A percentile compares a stretch with the other conserved stretches of the same genome.
These are phyloP conservation scores for Cryomyces antarcticus DNA, from an alignment of 495 filamentous ascomycete genomes.

Conservation along the genomic window DNA sequence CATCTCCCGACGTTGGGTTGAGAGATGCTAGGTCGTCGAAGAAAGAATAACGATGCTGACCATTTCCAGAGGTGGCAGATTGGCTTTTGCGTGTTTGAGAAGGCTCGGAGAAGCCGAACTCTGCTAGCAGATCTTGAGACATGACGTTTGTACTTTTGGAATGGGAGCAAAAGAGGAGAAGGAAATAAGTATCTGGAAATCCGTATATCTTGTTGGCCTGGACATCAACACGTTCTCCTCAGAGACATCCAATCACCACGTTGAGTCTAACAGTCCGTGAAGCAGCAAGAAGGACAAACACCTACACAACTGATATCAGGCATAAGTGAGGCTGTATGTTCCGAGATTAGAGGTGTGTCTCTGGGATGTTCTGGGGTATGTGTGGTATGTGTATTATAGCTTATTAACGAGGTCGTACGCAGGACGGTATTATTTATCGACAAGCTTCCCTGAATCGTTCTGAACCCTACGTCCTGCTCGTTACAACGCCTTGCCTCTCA, in stretches of 20 bases:
- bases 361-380: too few species aligned
- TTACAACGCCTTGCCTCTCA: too few species aligned
- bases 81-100: conserved; percentile 4
- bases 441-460: too few species aligned
- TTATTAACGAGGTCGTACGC: too few species aligned
- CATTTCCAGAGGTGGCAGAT: background rate
- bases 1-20: background rate
- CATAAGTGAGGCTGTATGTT: too few species aligned
- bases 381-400: too few species aligned
- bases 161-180: background rate
- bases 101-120: conserved; percentile 28
- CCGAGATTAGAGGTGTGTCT: too few species aligned
- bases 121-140: conserved; percentile 58
- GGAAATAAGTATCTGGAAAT: background rate
- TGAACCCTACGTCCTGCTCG: too few species aligned
- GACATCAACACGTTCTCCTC: background rate
- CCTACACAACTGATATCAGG: too few species aligned
- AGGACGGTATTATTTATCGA: too few species aligned
- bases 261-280: background rate
- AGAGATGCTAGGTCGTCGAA: conserved; percentile 2
- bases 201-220: background rate
- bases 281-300: background rate
- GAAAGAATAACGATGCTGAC: background rate
- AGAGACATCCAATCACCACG: background rate
- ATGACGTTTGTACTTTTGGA: conserved; percentile 19